These are phyloP conservation scores for Trametes cingulata DNA, from an alignment of 768 basidiomycete species.

Conservation along the genomic window DNA sequence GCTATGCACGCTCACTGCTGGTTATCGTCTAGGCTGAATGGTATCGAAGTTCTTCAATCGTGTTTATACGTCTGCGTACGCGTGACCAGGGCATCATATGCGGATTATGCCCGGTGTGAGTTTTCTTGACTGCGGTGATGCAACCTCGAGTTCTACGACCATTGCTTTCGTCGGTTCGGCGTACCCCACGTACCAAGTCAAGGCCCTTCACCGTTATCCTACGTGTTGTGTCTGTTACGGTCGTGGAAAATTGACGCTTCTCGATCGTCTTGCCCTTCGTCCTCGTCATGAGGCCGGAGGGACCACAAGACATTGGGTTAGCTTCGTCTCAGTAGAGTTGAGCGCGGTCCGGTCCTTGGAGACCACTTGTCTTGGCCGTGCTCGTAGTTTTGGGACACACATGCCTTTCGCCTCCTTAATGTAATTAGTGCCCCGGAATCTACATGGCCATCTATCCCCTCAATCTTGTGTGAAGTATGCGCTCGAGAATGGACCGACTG, in stretches of 20 bases:
- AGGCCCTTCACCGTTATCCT: constrained; percentile 46
- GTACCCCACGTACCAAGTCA: constrained; percentile 61
- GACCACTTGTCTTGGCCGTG: constrained; percentile 36
- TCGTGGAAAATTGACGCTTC: constrained; percentile 60
- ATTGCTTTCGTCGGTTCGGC: background rate
- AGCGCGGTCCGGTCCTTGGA: constrained; percentile 35
- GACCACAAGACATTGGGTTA: constrained; percentile 45
- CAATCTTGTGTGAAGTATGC: background rate
- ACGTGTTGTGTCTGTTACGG: constrained; percentile 70
- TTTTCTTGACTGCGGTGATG: background rate
- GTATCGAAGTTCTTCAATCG: too few relatives aligned
- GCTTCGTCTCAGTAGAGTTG: constrained; percentile 65
- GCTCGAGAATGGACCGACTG: background rate
- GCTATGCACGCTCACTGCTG: too few relatives aligned
- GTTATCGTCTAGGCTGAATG: too few relatives aligned
- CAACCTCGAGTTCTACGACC: background rate
- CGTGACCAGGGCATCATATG: too few relatives aligned
- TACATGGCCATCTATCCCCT: background rate
- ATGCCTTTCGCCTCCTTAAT: constrained; percentile 29
- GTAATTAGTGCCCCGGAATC: background rate
- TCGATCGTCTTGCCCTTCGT: constrained; percentile 43
- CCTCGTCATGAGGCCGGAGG: constrained; percentile 59
- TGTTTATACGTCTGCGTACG: too few relatives aligned
- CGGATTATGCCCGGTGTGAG: background rate
- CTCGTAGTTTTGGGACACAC: constrained; percentile 74